These are phyloP conservation scores for Pseudozyma thailandica DNA, from an alignment of 1,284 basidiomycete species.

Conservation along the genomic window DNA sequence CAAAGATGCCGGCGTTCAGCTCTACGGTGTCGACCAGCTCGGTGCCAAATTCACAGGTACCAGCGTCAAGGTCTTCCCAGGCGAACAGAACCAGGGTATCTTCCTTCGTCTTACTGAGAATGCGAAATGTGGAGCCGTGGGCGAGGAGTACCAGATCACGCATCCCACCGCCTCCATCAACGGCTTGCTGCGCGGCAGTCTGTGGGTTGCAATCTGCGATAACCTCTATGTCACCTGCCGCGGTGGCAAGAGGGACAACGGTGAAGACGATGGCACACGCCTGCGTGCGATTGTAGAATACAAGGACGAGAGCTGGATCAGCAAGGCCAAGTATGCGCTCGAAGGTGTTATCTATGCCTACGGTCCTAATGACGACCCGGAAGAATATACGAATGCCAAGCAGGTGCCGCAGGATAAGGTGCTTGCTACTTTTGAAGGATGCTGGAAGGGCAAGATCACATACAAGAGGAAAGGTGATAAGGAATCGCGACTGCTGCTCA, in stretches of 20 bases:
- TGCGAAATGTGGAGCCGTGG: constrained; percentile 45
- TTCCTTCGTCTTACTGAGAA: constrained; percentile 70
- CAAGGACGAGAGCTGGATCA: constrained; percentile 97
- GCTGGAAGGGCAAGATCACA: constrained; percentile 84
- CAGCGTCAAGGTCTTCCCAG: constrained; percentile 74
- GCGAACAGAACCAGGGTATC: constrained; percentile 76
- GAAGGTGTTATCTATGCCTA: constrained; percentile 92
- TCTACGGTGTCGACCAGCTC: constrained; percentile 82
- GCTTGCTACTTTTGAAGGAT: constrained; percentile 85
- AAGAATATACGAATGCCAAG: constrained; percentile 83
- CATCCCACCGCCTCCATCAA: constrained; percentile 91
- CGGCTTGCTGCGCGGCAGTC: constrained; percentile 86
- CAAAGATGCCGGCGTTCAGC: constrained; percentile 57
- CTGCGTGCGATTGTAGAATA: constrained; percentile 89
- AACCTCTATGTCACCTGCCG: constrained; percentile 82
- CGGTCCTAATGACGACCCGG: constrained; percentile 72
- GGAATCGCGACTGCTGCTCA: constrained; percentile 79
- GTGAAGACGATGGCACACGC: constrained; percentile 65
- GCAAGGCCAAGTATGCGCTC: constrained; percentile 83
- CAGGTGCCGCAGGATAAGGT: constrained; percentile 84
- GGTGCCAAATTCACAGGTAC: constrained; percentile 73
- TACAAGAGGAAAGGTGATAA: constrained; percentile 79
- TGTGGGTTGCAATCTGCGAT: constrained; percentile 88
- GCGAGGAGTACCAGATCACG: constrained; percentile 75
- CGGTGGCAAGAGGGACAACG: constrained; percentile 73